Base-by-base conservation (phyloP, 2,329 filamentous ascomycete species). In the Dryadomyces sulphureus region DNA sequence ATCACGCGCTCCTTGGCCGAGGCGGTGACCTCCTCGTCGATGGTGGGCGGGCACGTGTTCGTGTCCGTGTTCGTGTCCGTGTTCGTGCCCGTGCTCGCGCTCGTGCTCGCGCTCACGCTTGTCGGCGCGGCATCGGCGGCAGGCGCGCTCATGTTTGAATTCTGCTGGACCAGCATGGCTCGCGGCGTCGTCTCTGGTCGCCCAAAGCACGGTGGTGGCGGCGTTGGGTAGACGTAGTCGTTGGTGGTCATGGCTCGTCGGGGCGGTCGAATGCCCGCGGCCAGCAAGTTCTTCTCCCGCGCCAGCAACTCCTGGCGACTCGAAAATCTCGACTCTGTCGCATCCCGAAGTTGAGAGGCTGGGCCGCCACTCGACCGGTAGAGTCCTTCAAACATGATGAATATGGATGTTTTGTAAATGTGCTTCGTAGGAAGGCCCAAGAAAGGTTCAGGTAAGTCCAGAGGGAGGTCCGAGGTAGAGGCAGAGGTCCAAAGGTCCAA, bases 231-330 rank as follows among this genome's bases (percentile, higher is more conserved):
- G 43, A 63, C 61, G 45, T 66, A 67, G 36, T 72, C 67, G 38
- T 65, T 64, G 55, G 68, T 62, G 27, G 68, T 69, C 57, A 67
- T 68, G 16, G 69, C 66, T 36, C 69, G 63, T 38, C 66, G 60
- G 2, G 69, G 67, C 7, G 61, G 52, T 41, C 62, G 62, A 53
- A 63, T 61, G 48, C 58, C 49, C 1, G 42, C 48, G 16, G 56
- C 57, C 27, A 61, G 60, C 39, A 58, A 55, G 51, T 55, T 60
- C 19, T 65, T 55, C 45, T 69, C 65, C 47, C 57, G 61, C 46
- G 62, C 57, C 17, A 55, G 56, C 47, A 68, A 62, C 45, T 71
- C 68, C 48, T 71, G 67, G 2, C 62, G 57, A 41, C 58, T 60
- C 56, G 63, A 60, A 30, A 57, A 48, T 42, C 48, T 57, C 47